Evolutionary conservation across 1,284 basidiomycete genomes (phyloP), one percentile per base, ranked within the genome.

Genomic region (Ustilago trichophora): DNA sequence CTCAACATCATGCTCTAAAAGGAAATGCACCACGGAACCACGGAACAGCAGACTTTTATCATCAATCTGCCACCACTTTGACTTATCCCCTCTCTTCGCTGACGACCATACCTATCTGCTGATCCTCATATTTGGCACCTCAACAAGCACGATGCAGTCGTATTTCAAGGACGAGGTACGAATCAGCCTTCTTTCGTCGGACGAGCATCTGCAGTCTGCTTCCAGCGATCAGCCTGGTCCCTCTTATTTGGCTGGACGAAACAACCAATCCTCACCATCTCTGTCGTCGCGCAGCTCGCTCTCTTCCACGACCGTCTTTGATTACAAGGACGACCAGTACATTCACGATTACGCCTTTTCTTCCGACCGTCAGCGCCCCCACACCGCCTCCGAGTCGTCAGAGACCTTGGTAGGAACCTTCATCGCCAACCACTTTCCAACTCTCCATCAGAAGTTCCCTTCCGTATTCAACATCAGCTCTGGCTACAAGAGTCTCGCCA

Each of bases 141-240:
- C 22, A 26, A 15, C 22, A 15, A 6, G 25, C 47, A 50, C 13
- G 0, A 63, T 63, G 59, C 37, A 41, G 34, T 44, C 56, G 11
- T 40, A 51, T 43, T 65, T 58, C 44, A 58, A 24, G 4, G 63
- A 55, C 35, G 55, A 59, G 32, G 47, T 45, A 4, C 51, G 32
- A n/a, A 34, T 66, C 25, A 26, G 38, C 37, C 29, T 66, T 6
- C 36, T 53, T 7, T 24, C 38, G 10, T 36, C 35, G 2, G 29
- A 55, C 29, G 43, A 55, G 34, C 49, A 22, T 15, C 12, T 26
- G 7, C 43, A 15, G 8, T 6, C 33, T 24, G 29, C 13, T 6
- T 22, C 42, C 16, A n/a, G 13, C 11, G 36, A 16, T 11, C 44
- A 44, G 12, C 25, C 43, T 5, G 29, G 27, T 7, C 24, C 51